Conservation (phyloP, 2,329 filamentous ascomycete species). For the Pseudopyricularia cyperi region DNA sequence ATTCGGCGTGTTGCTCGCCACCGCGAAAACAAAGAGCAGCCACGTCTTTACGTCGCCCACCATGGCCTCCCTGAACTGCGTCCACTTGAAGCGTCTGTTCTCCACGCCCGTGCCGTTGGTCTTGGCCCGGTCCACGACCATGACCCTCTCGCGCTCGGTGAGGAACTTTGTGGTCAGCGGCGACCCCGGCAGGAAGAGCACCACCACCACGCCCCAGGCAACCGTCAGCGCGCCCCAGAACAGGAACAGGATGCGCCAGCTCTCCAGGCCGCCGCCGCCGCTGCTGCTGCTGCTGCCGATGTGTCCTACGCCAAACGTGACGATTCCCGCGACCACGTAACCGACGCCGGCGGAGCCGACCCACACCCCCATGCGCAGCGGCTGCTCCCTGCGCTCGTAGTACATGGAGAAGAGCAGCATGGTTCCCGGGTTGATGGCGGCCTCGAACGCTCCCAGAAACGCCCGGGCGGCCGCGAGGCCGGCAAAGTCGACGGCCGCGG, state of each 20-base stretch:
- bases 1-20: constrained; percentile 10
- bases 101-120: constrained; percentile 22
- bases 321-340: constrained; percentile 51
- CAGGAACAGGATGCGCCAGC: constrained; percentile 16
- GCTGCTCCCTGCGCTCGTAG: constrained; percentile 15
- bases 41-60: constrained; percentile 10
- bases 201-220: constrained; percentile 14
- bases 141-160: constrained; percentile 14
- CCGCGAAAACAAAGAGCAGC: constrained; percentile 9
- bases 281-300: constrained; percentile 35
- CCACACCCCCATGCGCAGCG: constrained; percentile 11
- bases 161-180: constrained; percentile 30
- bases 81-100: constrained; percentile 7
- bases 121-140: constrained; percentile 17
- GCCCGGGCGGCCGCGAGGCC: constrained; percentile 14
- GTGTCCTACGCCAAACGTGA: constrained; percentile 50
- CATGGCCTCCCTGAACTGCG: constrained; percentile 9
- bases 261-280: too few relatives aligned
- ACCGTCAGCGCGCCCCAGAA: constrained; percentile 18
- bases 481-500: constrained; percentile 14
- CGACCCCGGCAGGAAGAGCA: constrained; percentile 18
- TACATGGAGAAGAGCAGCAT: constrained; percentile 18
- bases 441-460: constrained; percentile 18
- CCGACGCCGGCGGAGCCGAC: constrained; percentile 56
- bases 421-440: constrained; percentile 16